Evolutionary conservation across 2,329 filamentous ascomycete genomes (phyloP), one percentile per base, ranked within the genome.

Genomic region (Nemania bipapillata): DNA sequence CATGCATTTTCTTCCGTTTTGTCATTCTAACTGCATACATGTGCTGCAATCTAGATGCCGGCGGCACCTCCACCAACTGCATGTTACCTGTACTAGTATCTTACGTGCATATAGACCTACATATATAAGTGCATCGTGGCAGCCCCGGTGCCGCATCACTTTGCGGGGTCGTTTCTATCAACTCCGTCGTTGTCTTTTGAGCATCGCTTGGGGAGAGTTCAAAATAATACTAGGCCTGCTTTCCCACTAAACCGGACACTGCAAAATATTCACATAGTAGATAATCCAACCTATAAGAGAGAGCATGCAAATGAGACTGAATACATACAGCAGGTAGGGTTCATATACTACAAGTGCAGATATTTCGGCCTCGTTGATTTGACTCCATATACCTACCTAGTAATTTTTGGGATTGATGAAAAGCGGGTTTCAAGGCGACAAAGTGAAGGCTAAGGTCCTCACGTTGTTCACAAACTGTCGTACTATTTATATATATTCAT

Each of bases 61-160:
- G 57, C 11, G 37, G 53, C 37, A 49, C 49, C n/a, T 45, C 42
- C 15, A 32, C 42, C 11, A 4, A 15, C 24, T 35, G 35, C 8
- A 22, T 49, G 24, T 40, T 26, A 42, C 22, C 22, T 4, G 9
- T 40, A 50, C 22, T 40, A 22, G 42, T 40, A 58, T 64, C 54
- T 68, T 42, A 59, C 65, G 17, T 68, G 61, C 61, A 61, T 64
- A 35, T 40, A 55, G 54, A 40, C 61, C 62, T 53, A 45, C 56
- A 68, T 52, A 50, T 56, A 26, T 28, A 40, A 37, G 11, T 28
- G 55, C 49, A 62, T 62, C 45, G 62, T 52, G 42, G 57, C 62
- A 45, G 24, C 40, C 45, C 55, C 30, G 37, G 52, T 42, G 47
- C 49, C 55, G 42, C 49, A 50, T 24, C 65, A 59, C 28, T 40